Conservation (phyloP, 768 basidiomycete genomes). For the Leccinum arenicola region DNA sequence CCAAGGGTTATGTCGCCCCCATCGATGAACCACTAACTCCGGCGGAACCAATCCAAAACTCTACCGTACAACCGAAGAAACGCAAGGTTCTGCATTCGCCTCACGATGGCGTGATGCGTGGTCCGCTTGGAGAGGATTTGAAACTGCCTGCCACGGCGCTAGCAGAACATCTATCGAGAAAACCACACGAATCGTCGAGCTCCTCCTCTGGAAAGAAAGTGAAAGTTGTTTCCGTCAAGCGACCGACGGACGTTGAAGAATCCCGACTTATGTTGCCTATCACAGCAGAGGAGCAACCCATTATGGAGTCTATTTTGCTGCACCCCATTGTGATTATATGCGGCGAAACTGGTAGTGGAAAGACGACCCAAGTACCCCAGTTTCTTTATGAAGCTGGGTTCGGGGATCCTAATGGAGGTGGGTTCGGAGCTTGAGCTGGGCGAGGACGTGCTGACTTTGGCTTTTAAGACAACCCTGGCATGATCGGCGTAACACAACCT, state of each 20-base stretch:
- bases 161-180: constrained; percentile 39
- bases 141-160: constrained; percentile 66
- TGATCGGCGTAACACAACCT: constrained; percentile 97
- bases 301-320: constrained; percentile 87
- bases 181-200: not conserved
- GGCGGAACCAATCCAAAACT: constrained; percentile 6
- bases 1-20: constrained; percentile 36
- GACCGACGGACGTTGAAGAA: constrained; percentile 72
- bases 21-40: constrained; percentile 15
- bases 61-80: constrained; percentile 39
- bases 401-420: constrained; percentile 79
- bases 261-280: constrained; percentile 82
- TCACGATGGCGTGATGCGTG: constrained; percentile 51
- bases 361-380: constrained; percentile 97
- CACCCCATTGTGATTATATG: constrained; percentile 73
- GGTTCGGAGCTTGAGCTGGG: constrained; percentile 16
- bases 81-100: constrained; percentile 38
- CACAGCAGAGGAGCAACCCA: constrained; percentile 87
- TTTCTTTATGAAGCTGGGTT: constrained; percentile 98
- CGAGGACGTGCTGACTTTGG: constrained; percentile 2
- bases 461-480: constrained; percentile 87
- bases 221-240: constrained; percentile 53
- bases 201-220: constrained; percentile 22
- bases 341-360: constrained; percentile 97
- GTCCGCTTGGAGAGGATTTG: constrained; percentile 77